A percentile compares a stretch with the other conserved stretches of the same genome.
These are phyloP conservation scores for Cryptococcus sp. DNA, from an alignment of 1,284 basidiomycete species.

Conservation along the genomic window DNA sequence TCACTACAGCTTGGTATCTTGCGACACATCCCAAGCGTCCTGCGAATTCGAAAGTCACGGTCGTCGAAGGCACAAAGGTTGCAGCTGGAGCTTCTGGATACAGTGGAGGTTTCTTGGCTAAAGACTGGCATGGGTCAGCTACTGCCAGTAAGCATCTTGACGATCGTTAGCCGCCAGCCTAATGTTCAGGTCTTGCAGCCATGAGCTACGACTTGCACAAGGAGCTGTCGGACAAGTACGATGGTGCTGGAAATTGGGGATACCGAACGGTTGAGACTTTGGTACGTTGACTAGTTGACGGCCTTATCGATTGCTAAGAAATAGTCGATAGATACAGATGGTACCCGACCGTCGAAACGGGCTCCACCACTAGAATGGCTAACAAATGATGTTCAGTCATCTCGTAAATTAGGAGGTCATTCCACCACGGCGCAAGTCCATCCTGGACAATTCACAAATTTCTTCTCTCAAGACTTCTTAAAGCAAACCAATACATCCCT, in stretches of 20 bases:
- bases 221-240: constrained; percentile 67
- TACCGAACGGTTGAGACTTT: constrained; percentile 64
- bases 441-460: constrained; percentile 60
- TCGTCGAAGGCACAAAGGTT: constrained; percentile 70
- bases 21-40: constrained; percentile 24
- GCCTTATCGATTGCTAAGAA: constrained; percentile 1
- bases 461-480: constrained; percentile 58
- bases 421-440: constrained; percentile 45
- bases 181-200: constrained; percentile 55
- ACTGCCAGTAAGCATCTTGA: constrained; percentile 41
- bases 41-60: constrained; percentile 52
- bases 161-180: not conserved
- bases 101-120: constrained; percentile 84
- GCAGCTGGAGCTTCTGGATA: constrained; percentile 74
- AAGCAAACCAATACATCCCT: constrained; percentile 28
- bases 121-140: constrained; percentile 61
- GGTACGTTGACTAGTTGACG: constrained; percentile 13
- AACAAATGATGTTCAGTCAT: constrained; percentile 32
- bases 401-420: constrained; percentile 33
- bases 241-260: constrained; percentile 72
- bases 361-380: constrained; percentile 42
- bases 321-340: constrained; percentile 42
- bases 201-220: constrained; percentile 78
- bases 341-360: constrained; percentile 26
- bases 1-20: constrained; percentile 61